Conservation (phyloP, 1,139 yeast genomes). For the Suhomyces bolitotheri region DNA sequence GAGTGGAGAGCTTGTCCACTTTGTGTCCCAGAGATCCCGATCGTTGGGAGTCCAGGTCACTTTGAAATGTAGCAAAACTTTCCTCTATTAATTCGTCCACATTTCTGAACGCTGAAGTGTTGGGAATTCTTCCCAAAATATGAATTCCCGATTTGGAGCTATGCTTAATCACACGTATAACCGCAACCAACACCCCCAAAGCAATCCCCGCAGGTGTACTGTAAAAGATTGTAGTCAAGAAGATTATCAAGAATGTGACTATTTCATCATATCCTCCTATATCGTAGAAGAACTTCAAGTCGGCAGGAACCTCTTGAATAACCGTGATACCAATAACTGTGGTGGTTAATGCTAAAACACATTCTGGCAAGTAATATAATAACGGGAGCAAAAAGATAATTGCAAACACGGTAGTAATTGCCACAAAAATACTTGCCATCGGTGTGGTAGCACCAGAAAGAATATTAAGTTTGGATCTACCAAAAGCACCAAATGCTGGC, state of each 20-base stretch:
- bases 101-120: conserved; percentile 33
- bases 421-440: conserved; percentile 33
- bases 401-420: conserved; percentile 24
- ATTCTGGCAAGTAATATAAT: conserved; percentile 32
- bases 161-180: conserved; percentile 29
- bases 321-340: conserved; percentile 40
- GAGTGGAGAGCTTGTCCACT: conserved; percentile 18
- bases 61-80: conserved; percentile 22
- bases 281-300: conserved; percentile 30
- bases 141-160: conserved; percentile 35
- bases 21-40: conserved; percentile 4
- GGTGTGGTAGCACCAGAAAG: conserved; percentile 38
- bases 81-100: conserved; percentile 40
- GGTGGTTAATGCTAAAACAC: conserved; percentile 36
- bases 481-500: conserved; percentile 40
- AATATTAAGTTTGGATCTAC: conserved; percentile 37
- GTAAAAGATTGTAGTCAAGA: conserved; percentile 31
- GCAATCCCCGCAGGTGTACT: conserved; percentile 36
- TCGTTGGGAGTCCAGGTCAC: conserved; percentile 9
- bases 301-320: conserved; percentile 35
- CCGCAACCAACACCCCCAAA: conserved; percentile 30
- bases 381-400: conserved; percentile 27
- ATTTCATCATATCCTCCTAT: conserved; percentile 36
- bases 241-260: conserved; percentile 25
- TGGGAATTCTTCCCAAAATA: conserved; percentile 35